Evolutionary conservation across 2,329 filamentous ascomycete genomes (phyloP), one percentile per base, ranked within the genome.

Genomic region (Fusarium keratoplasticum): DNA sequence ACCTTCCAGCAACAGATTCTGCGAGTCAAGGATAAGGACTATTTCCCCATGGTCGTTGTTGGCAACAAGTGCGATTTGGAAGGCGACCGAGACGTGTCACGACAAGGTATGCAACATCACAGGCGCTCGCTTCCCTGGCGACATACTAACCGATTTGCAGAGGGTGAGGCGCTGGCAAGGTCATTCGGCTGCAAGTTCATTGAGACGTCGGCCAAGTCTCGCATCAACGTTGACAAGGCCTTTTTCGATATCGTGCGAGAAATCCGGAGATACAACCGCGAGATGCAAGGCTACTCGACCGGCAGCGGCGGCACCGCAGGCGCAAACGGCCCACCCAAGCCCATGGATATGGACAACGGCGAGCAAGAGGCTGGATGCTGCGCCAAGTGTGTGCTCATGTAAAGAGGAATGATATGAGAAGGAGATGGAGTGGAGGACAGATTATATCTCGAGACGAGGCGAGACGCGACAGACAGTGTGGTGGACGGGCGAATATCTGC

Each of bases 61-160:
- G 96, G 95, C 79, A 99, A 99, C 91, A 99, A 99, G 89, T 98
- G 96, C 86, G 96, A 99, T 94, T 87, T 99, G 83, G 96, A 98
- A 81, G 88, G 89, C 78, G 96, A 99, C 86, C 91, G 96, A 81
- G 94, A 96, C 80, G 96, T 99, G 69, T 93, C 94, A 75, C 92
- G 93, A 87, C 92, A 97, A 91, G 96, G 96, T 98, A 89, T 74
- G 91, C 42, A n/a, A 9, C 22, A 58, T 20, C 6, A 57, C 25
- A 18, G 25, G n/a, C 16, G 9, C 31, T 55, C 40, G 5, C 31
- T 29, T 22, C n/a, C 25, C 10, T 44, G 64, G 40, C n/a, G 62
- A 36, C 27, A 64, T 72, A 29, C 72, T 76, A 66, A 78, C 64
- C 5, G 14, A 55, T 77, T 52, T 64, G 80, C 84, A 98, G 96